Evolutionary conservation across 352 stramenopile species (phyloP).

Genomic region (Plasmopara muralis): DNA sequence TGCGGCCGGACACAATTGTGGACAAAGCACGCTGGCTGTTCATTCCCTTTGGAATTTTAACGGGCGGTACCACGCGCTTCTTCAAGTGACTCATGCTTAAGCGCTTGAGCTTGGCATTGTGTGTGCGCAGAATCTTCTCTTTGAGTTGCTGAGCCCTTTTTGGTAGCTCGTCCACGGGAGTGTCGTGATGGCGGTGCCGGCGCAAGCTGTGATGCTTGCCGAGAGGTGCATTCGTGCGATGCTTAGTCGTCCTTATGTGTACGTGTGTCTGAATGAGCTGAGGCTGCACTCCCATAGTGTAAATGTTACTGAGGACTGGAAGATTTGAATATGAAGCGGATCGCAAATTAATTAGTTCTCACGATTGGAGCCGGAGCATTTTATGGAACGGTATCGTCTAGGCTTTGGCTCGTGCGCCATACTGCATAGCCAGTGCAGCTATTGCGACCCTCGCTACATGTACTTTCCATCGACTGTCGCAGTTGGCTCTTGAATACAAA

Average conservation of each 20-base stretch:
- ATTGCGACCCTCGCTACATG: too few species aligned
- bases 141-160: conserved; percentile 39
- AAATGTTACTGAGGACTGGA: too few species aligned
- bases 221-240: conserved; percentile 15
- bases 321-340: too few species aligned
- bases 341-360: too few species aligned
- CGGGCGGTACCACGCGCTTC: conserved; percentile 37
- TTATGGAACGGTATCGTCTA: too few species aligned
- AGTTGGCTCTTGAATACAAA: too few species aligned
- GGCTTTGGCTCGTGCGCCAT: too few species aligned
- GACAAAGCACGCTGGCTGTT: conserved; percentile 32
- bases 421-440: too few species aligned
- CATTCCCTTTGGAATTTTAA: conserved; percentile 39
- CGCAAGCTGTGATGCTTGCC: conserved; percentile 24
- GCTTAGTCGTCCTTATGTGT: background rate
- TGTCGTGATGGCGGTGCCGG: conserved; percentile 32
- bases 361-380: too few species aligned
- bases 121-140: conserved; percentile 41
- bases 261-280: conserved; percentile 10
- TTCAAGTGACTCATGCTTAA: conserved; percentile 54
- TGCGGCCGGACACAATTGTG: conserved; percentile 35
- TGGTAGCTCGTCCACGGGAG: conserved; percentile 17
- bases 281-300: conserved; percentile 44
- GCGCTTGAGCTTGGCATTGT: conserved; percentile 32
- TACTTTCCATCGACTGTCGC: too few species aligned